Evolutionary conservation across 208 protist genomes (phyloP), one percentile per base, ranked within the genome.

Genomic region (Wallacemonas sp.): DNA sequence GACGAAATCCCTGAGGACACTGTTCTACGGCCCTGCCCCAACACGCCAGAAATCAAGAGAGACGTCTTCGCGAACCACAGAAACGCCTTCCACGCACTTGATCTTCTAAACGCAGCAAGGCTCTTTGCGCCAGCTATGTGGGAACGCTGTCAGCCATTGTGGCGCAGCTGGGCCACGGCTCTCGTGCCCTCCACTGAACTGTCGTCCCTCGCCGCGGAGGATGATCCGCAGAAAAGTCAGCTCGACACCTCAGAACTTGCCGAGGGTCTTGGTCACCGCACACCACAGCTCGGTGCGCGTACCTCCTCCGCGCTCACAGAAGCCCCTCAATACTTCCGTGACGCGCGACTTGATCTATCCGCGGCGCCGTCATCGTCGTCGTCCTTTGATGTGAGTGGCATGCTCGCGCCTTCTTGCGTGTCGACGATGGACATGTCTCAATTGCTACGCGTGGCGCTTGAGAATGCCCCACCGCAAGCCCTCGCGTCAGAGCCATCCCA

Each of bases 321-420:
- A 22, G 73, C 75, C 22, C 39, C 72, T 8, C 55, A 82, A 21
- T 90, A 86, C 38, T 85, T 82, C 42, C 84, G 84, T 5, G 84
- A 90, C 34, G 38, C 26, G 6, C 55, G 69, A 39, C 82, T 80
- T 66, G 58, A 90, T 49, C 62, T 90, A 19, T 54, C 62, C 26
- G 36, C 27, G 36, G 36, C 55, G 33, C 11, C 63, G 27, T 21
- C 36, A 44, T 42, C 36, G n/a, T n/a, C n/a, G n/a, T n/a, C n/a
- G n/a, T n/a, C n/a, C n/a, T n/a, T n/a, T n/a, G n/a, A n/a, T n/a
- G n/a, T n/a, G n/a, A n/a, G n/a, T n/a, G n/a, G n/a, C n/a, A n/a
- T n/a, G n/a, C n/a, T n/a, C n/a, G n/a, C n/a, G n/a, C n/a, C n/a
- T n/a, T n/a, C n/a, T n/a, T n/a, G n/a, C n/a, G n/a, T n/a, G n/a